These are phyloP conservation scores for Didymella keratinophila DNA, from an alignment of 2,329 filamentous ascomycete genomes.

Conservation along the genomic window DNA sequence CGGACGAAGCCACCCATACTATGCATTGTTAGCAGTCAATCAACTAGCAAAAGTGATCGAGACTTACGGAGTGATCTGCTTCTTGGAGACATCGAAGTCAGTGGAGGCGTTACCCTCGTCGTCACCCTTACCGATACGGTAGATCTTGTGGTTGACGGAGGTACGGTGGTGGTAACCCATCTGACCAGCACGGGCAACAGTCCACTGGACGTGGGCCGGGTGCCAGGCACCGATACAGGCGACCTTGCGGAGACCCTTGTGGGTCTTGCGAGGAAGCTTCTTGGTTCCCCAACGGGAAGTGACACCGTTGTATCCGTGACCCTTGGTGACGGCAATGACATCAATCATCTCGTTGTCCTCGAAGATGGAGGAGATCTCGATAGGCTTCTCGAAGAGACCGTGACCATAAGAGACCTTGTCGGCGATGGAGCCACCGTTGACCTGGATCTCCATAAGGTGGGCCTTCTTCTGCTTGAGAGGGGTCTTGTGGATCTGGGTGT, in stretches of 20 bases:
- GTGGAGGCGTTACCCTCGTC: slow-evolving; percentile 94
- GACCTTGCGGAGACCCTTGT: slow-evolving; percentile 99
- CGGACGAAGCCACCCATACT: slow-evolving; percentile 99
- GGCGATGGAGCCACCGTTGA: slow-evolving; percentile 95
- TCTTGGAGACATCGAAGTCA: slow-evolving; percentile 97
- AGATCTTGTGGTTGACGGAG: slow-evolving; percentile 99
- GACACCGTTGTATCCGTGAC: slow-evolving; percentile 98
- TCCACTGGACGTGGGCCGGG: slow-evolving; percentile 99
- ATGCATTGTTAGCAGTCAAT: slow-evolving; percentile 51
- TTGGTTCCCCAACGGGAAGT: slow-evolving; percentile 99
- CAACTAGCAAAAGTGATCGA: background rate
- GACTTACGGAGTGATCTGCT: slow-evolving; percentile 98
- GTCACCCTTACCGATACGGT: slow-evolving; percentile 93
- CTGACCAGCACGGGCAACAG: slow-evolving; percentile 99
- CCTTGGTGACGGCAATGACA: slow-evolving; percentile 99
- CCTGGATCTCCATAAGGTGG: slow-evolving; percentile 99
- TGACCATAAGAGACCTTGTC: slow-evolving; percentile 98
- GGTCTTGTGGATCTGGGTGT: slow-evolving; percentile 99
- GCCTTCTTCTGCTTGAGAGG: slow-evolving; percentile 99
- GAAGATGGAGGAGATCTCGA: slow-evolving; percentile 91
- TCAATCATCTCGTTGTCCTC: slow-evolving; percentile 99
- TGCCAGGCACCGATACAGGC: slow-evolving; percentile 99
- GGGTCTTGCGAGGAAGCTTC: slow-evolving; percentile 99
- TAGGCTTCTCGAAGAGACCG: slow-evolving; percentile 98
- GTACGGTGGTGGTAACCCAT: slow-evolving; percentile 99